Evolutionary conservation across 805 yeast genomes (phyloP), one percentile per base, ranked within the genome.

Genomic region (Candida awuae): DNA sequence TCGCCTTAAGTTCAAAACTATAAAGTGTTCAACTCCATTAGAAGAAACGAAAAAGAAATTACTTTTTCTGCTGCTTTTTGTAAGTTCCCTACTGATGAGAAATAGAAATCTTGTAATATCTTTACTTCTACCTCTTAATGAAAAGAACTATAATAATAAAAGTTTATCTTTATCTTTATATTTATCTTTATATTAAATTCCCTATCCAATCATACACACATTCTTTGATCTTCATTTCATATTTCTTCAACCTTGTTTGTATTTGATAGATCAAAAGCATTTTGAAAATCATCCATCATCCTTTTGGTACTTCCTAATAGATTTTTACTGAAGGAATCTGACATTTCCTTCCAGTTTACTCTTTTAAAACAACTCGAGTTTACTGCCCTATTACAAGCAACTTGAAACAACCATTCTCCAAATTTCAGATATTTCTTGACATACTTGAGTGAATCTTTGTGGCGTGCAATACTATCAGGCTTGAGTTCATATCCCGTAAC

Each of bases 401-500:
- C 56, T 38, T 72, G 75, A 52, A 74, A 81, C 41, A 76, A 67
- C 26, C 56, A 55, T 49, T 81, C 88, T 1, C 90, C 90, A 52
- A 78, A 64, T 4, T 63, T 54, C 22, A 81, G 61, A 46, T 75
- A 78, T 39, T 68, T 68, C 16, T 67, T 65, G 31, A 80, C 60
- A 60, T 44, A 57, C 52, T 45, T 35, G 39, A 60, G 47, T 15
- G 70, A 59, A 42, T 70, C 75, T 17, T 54, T 51, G 29, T 79
- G 69, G 15, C 55, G 75, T 67, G 58, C 77, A 56, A 44, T 49
- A 38, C 40, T 30, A n/a, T 42, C 42, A 10, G 54, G 49, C n/a
- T 48, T 33, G 13, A 56, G 34, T 29, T 44, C 58, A 61, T 79
- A 66, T 0, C 97, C 97, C 0, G 95, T 83, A 45, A 84, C 78